These are phyloP conservation scores for Fusarium subtropicale DNA, from an alignment of 2,329 filamentous ascomycete species.

Conservation along the genomic window DNA sequence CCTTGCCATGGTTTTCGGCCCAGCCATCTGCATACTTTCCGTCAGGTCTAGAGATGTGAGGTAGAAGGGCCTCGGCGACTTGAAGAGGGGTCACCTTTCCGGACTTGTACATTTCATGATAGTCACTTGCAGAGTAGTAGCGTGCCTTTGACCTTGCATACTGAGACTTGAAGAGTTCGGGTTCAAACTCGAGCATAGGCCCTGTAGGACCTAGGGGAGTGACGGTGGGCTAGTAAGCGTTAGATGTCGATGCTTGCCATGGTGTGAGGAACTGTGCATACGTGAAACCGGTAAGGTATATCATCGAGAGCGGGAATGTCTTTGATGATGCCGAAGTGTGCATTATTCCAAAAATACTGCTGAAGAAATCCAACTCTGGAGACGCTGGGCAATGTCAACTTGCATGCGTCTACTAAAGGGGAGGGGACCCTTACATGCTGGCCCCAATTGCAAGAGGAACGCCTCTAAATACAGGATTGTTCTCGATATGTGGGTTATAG, in stretches of 20 bases:
- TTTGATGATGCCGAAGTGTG: slow-evolving; percentile 63
- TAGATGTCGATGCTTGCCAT: not conserved
- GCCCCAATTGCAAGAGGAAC: slow-evolving; percentile 70
- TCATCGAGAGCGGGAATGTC: slow-evolving; percentile 61
- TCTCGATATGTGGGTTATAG: slow-evolving; percentile 56
- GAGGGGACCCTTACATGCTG: slow-evolving; percentile 62
- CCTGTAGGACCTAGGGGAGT: slow-evolving; percentile 60
- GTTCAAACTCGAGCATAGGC: slow-evolving; percentile 55
- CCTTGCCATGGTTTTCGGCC: slow-evolving; percentile 69
- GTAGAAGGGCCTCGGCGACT: slow-evolving; percentile 77
- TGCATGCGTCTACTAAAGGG: not conserved
- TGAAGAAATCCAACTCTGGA: slow-evolving; percentile 71
- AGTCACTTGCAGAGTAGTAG: slow-evolving; percentile 80
- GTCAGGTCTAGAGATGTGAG: slow-evolving; percentile 69
- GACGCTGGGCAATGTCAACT: slow-evolving; percentile 59
- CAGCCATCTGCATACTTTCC: slow-evolving; percentile 78
- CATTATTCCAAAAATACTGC: slow-evolving; percentile 76
- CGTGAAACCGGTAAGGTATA: slow-evolving; percentile 60
- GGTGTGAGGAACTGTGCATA: slow-evolving; percentile 48
- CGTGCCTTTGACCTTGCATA: slow-evolving; percentile 58
- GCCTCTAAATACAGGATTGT: slow-evolving; percentile 79
- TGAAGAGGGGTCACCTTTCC: slow-evolving; percentile 77
- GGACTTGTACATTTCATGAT: slow-evolving; percentile 77
- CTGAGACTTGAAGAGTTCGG: slow-evolving; percentile 56
- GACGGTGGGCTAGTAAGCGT: slow-evolving; percentile 63